phyloP scores from a whole-genome alignment of 2,329 filamentous ascomycete species.

The Sodiomyces alkalinus region DNA sequence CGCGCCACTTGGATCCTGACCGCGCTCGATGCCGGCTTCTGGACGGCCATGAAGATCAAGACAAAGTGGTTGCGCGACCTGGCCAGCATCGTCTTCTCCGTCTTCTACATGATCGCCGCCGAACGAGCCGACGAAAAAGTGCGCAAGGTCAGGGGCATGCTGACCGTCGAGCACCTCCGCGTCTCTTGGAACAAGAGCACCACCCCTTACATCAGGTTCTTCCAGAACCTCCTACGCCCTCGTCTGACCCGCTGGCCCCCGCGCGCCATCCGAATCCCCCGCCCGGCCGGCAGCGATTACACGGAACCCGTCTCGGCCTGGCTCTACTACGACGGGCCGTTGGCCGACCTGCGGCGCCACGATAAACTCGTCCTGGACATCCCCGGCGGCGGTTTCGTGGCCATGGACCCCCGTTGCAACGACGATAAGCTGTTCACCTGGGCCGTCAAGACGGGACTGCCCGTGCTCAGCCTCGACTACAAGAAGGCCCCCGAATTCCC shows the following conservation, averaged over 20 bases:
- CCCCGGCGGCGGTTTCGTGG: slow-evolving; percentile 88
- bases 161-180: slow-evolving; percentile 83
- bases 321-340: slow-evolving; percentile 86
- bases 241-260: slow-evolving; percentile 69
- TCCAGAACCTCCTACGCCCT: slow-evolving; percentile 61
- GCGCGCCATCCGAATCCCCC: slow-evolving; percentile 66
- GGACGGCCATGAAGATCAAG: slow-evolving; percentile 91
- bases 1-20: slow-evolving; percentile 95
- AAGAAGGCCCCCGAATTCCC: slow-evolving; percentile 34
- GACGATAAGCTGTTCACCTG: slow-evolving; percentile 90
- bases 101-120: slow-evolving; percentile 85
- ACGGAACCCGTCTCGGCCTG: slow-evolving; percentile 70
- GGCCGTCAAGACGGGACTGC: slow-evolving; percentile 79
- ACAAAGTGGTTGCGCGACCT: slow-evolving; percentile 67
- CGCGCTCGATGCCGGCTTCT: slow-evolving; percentile 89
- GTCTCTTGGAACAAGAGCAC: slow-evolving; percentile 93
- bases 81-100: slow-evolving; percentile 66
- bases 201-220: slow-evolving; percentile 65
- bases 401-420: slow-evolving; percentile 88
- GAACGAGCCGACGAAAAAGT: slow-evolving; percentile 96
- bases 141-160: slow-evolving; percentile 66
- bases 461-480: slow-evolving; percentile 84
- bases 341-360: slow-evolving; percentile 62
- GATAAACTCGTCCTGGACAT: slow-evolving; percentile 74
- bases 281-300: slow-evolving; percentile 68